Evolutionary conservation across 352 stramenopile genomes (phyloP).

Genomic region (Saprolegnia parasitica): DNA sequence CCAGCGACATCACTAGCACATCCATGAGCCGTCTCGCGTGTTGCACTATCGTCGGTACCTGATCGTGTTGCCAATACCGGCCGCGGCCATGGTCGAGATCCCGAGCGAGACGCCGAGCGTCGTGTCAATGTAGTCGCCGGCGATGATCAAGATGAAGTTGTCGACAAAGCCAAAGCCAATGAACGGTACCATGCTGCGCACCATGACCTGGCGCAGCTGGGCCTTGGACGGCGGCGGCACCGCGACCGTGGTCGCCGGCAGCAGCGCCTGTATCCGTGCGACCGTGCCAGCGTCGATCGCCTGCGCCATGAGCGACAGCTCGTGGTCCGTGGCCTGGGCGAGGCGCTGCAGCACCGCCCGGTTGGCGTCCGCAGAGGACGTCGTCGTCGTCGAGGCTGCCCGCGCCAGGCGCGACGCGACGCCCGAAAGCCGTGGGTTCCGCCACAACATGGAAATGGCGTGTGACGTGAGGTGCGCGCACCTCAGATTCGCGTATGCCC

Average conservation of each 20-base stretch:
- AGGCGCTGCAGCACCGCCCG: constrained; percentile 10
- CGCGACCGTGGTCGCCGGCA: not conserved
- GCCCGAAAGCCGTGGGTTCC: not conserved
- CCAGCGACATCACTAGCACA: constrained; percentile 13
- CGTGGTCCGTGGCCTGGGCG: not conserved
- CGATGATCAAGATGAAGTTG: constrained; percentile 94
- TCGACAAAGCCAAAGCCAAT: constrained; percentile 97
- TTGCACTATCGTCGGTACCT: constrained; percentile 24
- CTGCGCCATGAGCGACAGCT: constrained; percentile 1
- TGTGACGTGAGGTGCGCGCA: not conserved
- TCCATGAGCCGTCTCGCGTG: not conserved
- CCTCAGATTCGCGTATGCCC: not conserved
- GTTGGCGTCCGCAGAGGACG: not conserved
- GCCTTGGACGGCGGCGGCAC: constrained; percentile 4
- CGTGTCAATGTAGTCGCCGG: constrained; percentile 83
- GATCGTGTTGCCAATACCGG: constrained; percentile 83
- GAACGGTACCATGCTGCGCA: constrained; percentile 85
- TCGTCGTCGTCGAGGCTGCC: not conserved
- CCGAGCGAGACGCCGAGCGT: constrained; percentile 74
- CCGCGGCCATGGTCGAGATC: constrained; percentile 84
- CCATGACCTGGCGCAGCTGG: constrained; percentile 20
- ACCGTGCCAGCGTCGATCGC: constrained; percentile 1
- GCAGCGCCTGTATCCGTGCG: not conserved
- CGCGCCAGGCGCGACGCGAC: not conserved
- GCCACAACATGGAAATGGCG: not conserved